Conservation (phyloP, 2,329 filamentous ascomycete species). For the Lithohypha guttulata region DNA sequence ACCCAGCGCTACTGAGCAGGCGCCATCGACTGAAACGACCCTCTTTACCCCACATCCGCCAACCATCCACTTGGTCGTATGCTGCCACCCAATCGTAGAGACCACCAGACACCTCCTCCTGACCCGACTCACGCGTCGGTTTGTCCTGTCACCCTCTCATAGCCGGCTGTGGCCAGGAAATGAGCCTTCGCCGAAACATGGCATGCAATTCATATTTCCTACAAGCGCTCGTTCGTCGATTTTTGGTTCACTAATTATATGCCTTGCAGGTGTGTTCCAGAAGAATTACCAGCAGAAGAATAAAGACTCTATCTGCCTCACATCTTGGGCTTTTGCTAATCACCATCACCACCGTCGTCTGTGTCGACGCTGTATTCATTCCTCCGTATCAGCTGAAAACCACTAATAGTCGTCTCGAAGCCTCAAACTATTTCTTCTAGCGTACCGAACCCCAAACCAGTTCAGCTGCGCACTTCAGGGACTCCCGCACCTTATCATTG, state of each 20-base stretch:
- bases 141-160: conserved; percentile 6
- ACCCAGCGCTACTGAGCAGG: conserved; percentile 5
- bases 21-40: conserved; percentile 6
- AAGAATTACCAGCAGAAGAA: conserved; percentile 6
- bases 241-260: conserved; percentile 7
- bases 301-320: conserved; percentile 7
- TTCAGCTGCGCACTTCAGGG: conserved; percentile 7
- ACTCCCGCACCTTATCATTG: conserved; percentile 8
- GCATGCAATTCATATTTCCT: conserved; percentile 10
- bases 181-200: conserved; percentile 7
- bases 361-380: conserved; percentile 10
- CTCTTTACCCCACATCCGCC: conserved; percentile 5
- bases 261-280: conserved; percentile 8
- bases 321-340: conserved; percentile 5
- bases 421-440: conserved; percentile 2
- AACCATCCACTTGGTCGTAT: conserved; percentile 3
- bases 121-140: conserved; percentile 7
- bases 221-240: conserved; percentile 7
- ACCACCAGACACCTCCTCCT: conserved; percentile 5
- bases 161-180: conserved; percentile 3
- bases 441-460: conserved; percentile 3
- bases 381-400: background rate
- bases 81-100: conserved; percentile 7
- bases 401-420: conserved; percentile 8
- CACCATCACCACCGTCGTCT: conserved; percentile 7